Conservation (phyloP, 257 asterid species). For the Vinca minor region DNA sequence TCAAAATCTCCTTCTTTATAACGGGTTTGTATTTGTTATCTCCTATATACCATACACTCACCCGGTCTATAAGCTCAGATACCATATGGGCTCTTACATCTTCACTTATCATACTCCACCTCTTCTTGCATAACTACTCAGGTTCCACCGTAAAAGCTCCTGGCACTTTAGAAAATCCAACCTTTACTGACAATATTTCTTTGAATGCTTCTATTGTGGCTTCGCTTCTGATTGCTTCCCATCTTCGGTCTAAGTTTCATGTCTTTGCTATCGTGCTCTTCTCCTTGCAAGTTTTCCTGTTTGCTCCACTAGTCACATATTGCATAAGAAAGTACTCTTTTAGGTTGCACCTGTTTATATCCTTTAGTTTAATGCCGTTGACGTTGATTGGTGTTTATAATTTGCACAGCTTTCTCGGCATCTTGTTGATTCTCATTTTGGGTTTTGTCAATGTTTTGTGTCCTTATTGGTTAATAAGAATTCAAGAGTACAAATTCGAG, state of each 20-base stretch:
- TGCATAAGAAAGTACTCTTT: conserved; percentile 65
- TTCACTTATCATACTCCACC: conserved; percentile 44
- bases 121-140: conserved; percentile 37
- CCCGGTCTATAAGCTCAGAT: conserved; percentile 80
- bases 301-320: conserved; percentile 69
- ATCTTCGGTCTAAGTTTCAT: conserved; percentile 79
- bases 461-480: conserved; percentile 86
- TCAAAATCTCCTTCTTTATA: conserved; percentile 61
- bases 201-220: conserved; percentile 78
- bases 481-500: conserved; percentile 88
- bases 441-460: conserved; percentile 69
- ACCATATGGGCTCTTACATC: conserved; percentile 89
- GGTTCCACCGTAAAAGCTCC: conserved; percentile 48
- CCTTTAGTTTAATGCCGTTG: conserved; percentile 42
- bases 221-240: conserved; percentile 80
- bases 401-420: conserved; percentile 52
- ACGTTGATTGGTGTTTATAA: conserved; percentile 39
- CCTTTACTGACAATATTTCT: conserved; percentile 37
- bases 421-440: conserved; percentile 42
- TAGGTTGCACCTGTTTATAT: conserved; percentile 57
- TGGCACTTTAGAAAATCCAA: conserved; percentile 50
- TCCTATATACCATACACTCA: conserved; percentile 75
- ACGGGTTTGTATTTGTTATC: conserved; percentile 62
- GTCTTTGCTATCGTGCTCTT: conserved; percentile 74
- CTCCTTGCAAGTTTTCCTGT: conserved; percentile 82